phyloP scores from a whole-genome alignment of 306 rosid genomes.

The Dryas drummondii region DNA sequence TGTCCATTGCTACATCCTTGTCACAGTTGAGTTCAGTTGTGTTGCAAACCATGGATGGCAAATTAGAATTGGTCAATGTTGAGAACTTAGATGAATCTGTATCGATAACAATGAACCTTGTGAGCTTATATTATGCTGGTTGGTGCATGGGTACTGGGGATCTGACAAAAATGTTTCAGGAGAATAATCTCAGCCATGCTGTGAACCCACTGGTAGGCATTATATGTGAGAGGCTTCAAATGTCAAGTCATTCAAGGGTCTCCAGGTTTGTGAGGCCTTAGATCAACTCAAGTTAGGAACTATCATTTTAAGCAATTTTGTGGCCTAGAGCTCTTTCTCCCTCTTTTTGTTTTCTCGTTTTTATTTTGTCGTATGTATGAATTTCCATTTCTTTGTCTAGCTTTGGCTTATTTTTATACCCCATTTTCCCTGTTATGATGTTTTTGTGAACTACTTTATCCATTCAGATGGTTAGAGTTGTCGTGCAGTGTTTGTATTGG shows the following conservation, averaged over 20 bases:
- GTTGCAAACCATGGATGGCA: neutral
- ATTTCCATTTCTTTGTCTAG: neutral
- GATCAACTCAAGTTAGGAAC: neutral
- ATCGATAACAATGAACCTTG: neutral
- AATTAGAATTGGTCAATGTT: neutral
- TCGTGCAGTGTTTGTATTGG: neutral
- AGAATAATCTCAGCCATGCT: too few species aligned
- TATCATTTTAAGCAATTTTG: neutral
- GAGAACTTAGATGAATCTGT: neutral
- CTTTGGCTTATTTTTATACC: neutral
- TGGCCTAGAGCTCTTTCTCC: neutral
- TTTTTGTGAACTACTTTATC: neutral
- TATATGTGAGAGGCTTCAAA: neutral
- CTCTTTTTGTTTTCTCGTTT: neutral
- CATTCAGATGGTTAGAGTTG: neutral
- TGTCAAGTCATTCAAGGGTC: neutral
- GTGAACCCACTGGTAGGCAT: neutral
- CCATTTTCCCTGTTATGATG: neutral
- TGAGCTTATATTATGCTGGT: neutral
- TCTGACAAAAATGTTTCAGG: neutral
- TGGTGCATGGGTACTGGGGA: neutral
- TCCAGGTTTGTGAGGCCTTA: constrained; percentile 3
- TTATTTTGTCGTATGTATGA: neutral
- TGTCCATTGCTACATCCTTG: neutral
- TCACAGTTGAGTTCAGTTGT: neutral